phyloP scores from a whole-genome alignment of 192 early-diverging fungal species.

The Backusella australiensis region DNA sequence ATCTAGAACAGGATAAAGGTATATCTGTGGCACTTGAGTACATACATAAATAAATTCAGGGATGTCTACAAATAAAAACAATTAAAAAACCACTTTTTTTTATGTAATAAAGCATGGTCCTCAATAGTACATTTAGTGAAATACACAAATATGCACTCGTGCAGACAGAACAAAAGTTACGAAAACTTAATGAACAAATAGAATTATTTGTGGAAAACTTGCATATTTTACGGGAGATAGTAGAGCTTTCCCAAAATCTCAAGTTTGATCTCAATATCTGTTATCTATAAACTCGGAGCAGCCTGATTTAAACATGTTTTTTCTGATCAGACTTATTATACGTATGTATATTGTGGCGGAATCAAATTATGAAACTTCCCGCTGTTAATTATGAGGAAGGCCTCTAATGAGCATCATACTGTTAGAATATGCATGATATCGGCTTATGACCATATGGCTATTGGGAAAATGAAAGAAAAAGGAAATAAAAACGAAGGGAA shows the following conservation, averaged over 20 bases:
- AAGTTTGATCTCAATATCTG: background rate
- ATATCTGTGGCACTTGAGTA: background rate
- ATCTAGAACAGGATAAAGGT: background rate
- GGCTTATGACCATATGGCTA: background rate
- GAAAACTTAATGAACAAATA: background rate
- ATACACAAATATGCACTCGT: background rate
- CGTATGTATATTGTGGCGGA: background rate
- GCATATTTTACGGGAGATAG: background rate
- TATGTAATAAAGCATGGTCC: background rate
- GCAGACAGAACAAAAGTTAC: background rate
- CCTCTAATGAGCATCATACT: background rate
- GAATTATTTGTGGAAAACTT: background rate
- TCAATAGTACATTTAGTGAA: background rate
- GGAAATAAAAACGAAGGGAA: background rate
- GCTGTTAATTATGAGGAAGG: background rate
- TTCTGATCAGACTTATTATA: background rate
- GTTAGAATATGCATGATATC: background rate
- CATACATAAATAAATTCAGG: background rate
- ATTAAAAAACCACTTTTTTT: background rate
- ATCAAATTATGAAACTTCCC: background rate
- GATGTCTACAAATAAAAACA: background rate
- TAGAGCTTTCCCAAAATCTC: background rate
- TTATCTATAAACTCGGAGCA: background rate
- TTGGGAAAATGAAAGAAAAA: background rate
- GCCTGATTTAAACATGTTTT: background rate